Base-by-base conservation (phyloP, 1,284 basidiomycete species). In the Chiua sp. region DNA sequence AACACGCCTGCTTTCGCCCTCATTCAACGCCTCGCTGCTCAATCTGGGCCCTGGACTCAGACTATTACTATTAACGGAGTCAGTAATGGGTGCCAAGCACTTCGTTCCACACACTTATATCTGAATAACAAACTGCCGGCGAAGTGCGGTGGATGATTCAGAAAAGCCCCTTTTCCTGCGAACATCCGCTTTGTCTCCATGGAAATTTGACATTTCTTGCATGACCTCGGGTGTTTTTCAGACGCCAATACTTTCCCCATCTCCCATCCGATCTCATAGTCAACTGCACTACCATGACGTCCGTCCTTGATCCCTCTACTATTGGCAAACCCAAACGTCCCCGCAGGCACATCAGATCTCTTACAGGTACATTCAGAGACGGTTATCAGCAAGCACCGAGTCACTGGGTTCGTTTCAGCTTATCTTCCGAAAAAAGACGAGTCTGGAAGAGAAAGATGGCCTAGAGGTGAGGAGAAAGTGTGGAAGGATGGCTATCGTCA, bases 361-460 rank as follows among this genome's bases (percentile, higher is more conserved):
- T 92, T 54, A 93, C 91, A 18, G 87, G 91, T 90, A 62, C 51
- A 64, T 49, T 30, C 30, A 16, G 47, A 12, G 23, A 30, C 44
- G 51, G 42, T 35, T 33, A 13, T 59, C 12, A 51, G 51, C 28
- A 42, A 30, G 10, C 13, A 51, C 37, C 10, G 30, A 32, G 37
- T 57, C 59, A 56, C 20, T 59, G 28, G 3, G 16, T 46, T 50
- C 32, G 51, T 26, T 56, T 47, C 63, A 92, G 91, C 89, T 23
- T 92, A 91, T 68, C 75, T 87, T 11, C 88, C 91, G 7, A 91
- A 93, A 69, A 84, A 84, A 47, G 92, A 93, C 63, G 86, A 82
- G 15, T 73, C 80, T 48, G 92, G 90, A 44, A 88, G 92, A 68
- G 90, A 93, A 70, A 89, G 89, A 73, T 95, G 93, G 92, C 93